Base-by-base conservation (phyloP, 257 asterid species). In the Solanum sparsipilum region DNA sequence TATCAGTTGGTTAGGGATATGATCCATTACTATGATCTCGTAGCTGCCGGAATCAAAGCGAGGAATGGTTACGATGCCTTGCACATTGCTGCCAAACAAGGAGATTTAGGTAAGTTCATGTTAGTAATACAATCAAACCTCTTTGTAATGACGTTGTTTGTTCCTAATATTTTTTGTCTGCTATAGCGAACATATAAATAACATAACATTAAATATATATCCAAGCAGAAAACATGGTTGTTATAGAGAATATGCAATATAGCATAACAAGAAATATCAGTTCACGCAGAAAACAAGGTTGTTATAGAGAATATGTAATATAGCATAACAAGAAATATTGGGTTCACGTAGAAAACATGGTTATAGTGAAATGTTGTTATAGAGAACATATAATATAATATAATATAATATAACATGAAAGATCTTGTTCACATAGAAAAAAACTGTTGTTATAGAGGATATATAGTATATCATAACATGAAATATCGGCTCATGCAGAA, bases 81-180 rank as follows among this genome's bases (percentile, higher is more conserved):
- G 72, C 94, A 92, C 78, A 92, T 92, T 36, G 93, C 93, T 76
- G 93, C 93, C 74, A 92, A 92, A 89, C 93, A 92, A 91, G 94
- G 94, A 63, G 93, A 92, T 86, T 90, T 92, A 68, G 93, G 94
- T 92, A 92, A 7, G 86, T 31, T 68, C 76, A 15, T 71, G n/a
- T 71, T 71, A 31, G 39, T 71, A 31, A 31, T 70, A 31, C 39
- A 70, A 31, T 31, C 76, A 70, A 67, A 29, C 2, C 38, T 70
- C 21, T 70, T 3, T 31, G 21, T 7, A 16, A 70, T 9, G n/a
- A 7, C 6, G n/a, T 70, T 31, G 6, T 68, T 68, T 68, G 3
- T 68, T 68, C 11, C 3, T 7, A 9, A 65, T 65, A n/a, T 25
- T 13, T 70, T 67, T 63, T 63, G 31, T 5, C 65, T 13, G 7